phyloP scores from a whole-genome alignment of 176 grass and related monocot genomes.

The Musa troglodytarum region DNA sequence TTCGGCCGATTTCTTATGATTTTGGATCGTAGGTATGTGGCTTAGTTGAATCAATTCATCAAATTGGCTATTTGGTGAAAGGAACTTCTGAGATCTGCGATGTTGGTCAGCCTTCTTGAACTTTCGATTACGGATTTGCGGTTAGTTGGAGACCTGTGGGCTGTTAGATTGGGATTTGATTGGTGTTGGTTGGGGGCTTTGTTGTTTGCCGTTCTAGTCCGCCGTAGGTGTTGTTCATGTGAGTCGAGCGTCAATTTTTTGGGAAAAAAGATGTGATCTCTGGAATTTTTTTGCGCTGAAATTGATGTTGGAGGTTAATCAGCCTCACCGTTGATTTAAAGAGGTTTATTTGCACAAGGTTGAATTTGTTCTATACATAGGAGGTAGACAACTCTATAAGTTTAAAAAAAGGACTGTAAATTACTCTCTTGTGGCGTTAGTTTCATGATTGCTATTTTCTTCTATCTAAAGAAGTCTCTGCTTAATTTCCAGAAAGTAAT shows the following conservation, averaged over 20 bases:
- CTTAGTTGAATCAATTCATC: background rate
- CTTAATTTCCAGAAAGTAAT: no score
- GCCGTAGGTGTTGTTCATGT: background rate
- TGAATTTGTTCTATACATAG: background rate
- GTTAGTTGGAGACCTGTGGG: background rate
- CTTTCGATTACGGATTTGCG: background rate
- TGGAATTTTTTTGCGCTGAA: background rate
- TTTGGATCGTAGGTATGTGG: background rate
- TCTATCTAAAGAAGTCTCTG: background rate
- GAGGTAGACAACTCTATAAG: background rate
- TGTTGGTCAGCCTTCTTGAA: background rate
- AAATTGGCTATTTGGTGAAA: background rate
- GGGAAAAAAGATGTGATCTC: background rate
- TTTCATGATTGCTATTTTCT: background rate
- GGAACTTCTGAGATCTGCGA: conserved; percentile 6
- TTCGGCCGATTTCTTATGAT: background rate
- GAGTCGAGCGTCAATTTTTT: background rate
- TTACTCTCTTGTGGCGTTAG: background rate
- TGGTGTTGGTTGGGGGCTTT: background rate
- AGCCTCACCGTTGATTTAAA: background rate
- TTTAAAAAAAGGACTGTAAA: background rate
- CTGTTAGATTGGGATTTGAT: background rate
- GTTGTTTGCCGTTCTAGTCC: conserved; percentile 1
- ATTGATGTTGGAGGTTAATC: background rate
- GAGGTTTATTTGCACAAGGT: background rate